phyloP scores from a whole-genome alignment of 192 early-diverging fungal species.

The Podila epicladia region DNA sequence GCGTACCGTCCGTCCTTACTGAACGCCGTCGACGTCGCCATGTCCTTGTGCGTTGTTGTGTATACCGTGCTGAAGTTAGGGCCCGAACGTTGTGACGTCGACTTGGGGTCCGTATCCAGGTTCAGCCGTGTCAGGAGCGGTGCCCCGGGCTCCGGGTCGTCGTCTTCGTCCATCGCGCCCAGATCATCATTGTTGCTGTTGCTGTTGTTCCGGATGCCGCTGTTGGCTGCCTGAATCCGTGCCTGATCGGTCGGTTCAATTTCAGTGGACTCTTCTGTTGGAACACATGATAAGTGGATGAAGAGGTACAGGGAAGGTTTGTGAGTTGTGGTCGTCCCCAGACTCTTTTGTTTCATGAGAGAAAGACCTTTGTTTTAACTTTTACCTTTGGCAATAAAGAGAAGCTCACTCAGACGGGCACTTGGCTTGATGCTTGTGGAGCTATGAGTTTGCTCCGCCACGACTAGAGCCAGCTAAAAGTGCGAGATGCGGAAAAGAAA shows the following conservation, averaged over 20 bases:
- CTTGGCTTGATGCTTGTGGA: slow-evolving; percentile 68
- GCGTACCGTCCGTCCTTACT: slow-evolving; percentile 80
- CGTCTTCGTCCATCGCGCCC: slow-evolving; percentile 27
- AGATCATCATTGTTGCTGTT: not conserved
- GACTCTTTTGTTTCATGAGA: not conserved
- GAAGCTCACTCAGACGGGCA: slow-evolving; percentile 68
- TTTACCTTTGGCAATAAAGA: slow-evolving; percentile 65
- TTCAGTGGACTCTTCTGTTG: slow-evolving; percentile 46
- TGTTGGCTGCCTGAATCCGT: slow-evolving; percentile 9
- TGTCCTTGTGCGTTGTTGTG: slow-evolving; percentile 81
- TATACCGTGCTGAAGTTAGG: slow-evolving; percentile 75
- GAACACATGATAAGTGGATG: not conserved
- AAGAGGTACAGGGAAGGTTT: not conserved
- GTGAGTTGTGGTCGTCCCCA: not conserved
- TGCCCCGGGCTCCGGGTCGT: slow-evolving; percentile 28
- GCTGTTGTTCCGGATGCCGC: not conserved
- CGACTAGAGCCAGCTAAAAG: slow-evolving; percentile 61
- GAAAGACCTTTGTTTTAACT: not conserved
- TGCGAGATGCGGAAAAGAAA: not conserved
- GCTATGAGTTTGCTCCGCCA: slow-evolving; percentile 74
- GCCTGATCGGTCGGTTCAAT: slow-evolving; percentile 46
- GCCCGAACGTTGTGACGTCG: slow-evolving; percentile 21
- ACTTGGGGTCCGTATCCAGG: slow-evolving; percentile 51
- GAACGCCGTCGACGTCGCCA: slow-evolving; percentile 72
- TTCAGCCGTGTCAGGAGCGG: slow-evolving; percentile 42